Conservation (phyloP, 768 basidiomycete genomes). For the Suillus decipiens region DNA sequence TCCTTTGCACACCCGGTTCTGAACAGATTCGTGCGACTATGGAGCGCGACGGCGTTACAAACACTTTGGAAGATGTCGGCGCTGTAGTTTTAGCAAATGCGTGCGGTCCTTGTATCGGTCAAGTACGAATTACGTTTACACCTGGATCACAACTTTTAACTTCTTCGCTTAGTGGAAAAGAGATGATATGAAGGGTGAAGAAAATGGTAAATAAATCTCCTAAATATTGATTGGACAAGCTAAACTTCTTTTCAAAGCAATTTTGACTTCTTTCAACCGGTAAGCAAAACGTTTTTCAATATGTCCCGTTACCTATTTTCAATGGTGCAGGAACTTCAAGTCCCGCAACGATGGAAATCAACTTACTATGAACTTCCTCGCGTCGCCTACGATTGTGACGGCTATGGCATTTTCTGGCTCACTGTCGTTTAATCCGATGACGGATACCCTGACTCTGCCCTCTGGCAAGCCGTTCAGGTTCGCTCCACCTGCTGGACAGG, state of each 20-base stretch:
- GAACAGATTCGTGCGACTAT: conserved; percentile 98
- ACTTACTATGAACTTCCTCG: conserved; percentile 96
- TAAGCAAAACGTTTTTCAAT: conserved; percentile 33
- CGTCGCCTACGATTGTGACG: conserved; percentile 95
- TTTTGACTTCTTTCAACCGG: conserved; percentile 96
- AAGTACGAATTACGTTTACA: conserved; percentile 45
- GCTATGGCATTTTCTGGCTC: conserved; percentile 96
- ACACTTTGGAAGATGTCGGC: conserved; percentile 83
- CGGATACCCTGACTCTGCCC: conserved; percentile 66
- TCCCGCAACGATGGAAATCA: conserved; percentile 96
- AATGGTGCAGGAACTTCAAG: conserved; percentile 66
- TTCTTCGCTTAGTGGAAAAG: conserved; percentile 78
- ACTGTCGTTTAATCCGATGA: conserved; percentile 91
- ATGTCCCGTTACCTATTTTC: conserved; percentile 7
- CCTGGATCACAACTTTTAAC: conserved; percentile 6
- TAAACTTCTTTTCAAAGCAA: conserved; percentile 53
- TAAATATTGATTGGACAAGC: conserved; percentile 6
- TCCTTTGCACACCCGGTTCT: conserved; percentile 87
- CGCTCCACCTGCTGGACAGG: conserved; percentile 77
- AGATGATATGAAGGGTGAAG: conserved; percentile 81
- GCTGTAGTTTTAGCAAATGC: conserved; percentile 95
- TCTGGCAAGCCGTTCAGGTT: conserved; percentile 85
- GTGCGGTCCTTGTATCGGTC: conserved; percentile 98
- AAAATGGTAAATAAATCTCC: conserved; percentile 66
- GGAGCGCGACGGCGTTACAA: conserved; percentile 89